phyloP scores from a whole-genome alignment of 305 asterid genomes.

The Fraxinus dipetala region DNA sequence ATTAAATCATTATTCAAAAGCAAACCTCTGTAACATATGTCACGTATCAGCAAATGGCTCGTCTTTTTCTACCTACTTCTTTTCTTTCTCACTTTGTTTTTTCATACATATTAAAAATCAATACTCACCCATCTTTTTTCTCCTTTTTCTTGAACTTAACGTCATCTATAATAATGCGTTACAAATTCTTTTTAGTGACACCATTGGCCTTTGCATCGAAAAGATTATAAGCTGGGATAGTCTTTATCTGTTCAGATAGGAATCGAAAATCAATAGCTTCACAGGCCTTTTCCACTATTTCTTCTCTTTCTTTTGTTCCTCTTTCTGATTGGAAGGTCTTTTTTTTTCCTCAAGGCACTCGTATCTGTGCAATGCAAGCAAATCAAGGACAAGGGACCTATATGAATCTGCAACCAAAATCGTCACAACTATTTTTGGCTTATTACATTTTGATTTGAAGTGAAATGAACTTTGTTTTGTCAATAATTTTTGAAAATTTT shows the following conservation, averaged over 20 bases:
- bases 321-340: neutral
- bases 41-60: neutral
- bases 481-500: neutral
- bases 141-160: neutral
- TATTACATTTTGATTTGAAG: neutral
- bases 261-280: too few species aligned
- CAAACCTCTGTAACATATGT: neutral
- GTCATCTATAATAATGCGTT: neutral
- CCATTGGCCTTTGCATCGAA: neutral
- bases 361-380: neutral
- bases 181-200: neutral
- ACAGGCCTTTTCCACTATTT: too few species aligned
- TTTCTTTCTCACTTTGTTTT: neutral
- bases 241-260: neutral
- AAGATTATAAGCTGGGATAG: neutral
- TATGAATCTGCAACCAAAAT: neutral
- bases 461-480: neutral
- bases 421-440: neutral
- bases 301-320: too few species aligned
- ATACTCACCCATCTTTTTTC: neutral
- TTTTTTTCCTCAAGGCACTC: neutral
- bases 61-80: neutral
- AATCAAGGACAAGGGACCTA: neutral
- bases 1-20: neutral
- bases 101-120: neutral